These are phyloP conservation scores for Diaporthe destruens DNA, from an alignment of 2,329 filamentous ascomycete genomes.

Conservation along the genomic window DNA sequence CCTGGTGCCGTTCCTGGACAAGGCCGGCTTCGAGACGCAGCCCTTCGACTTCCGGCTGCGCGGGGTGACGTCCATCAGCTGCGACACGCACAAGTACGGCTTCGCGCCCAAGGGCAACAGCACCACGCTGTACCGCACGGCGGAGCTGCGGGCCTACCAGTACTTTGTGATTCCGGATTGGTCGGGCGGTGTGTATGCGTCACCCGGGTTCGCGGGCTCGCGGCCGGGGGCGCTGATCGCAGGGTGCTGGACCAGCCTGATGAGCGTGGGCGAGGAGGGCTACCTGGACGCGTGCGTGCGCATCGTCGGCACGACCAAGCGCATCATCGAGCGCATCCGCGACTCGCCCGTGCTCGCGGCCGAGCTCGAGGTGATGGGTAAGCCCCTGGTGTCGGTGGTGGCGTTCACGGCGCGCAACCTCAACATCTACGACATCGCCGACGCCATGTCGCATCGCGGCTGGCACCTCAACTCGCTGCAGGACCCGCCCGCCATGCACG, in stretches of 20 bases:
- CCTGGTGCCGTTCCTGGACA: conserved; percentile 89
- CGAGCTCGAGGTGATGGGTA: conserved; percentile 84
- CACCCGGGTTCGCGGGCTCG: conserved; percentile 90
- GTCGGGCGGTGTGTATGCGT: conserved; percentile 96
- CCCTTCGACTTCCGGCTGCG: conserved; percentile 94
- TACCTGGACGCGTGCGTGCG: conserved; percentile 89
- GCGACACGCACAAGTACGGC: conserved; percentile 99
- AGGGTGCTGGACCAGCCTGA: conserved; percentile 93
- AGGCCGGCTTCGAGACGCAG: conserved; percentile 90
- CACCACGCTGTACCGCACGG: conserved; percentile 88
- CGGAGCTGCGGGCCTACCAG: conserved; percentile 84
- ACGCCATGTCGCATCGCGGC: conserved; percentile 84
- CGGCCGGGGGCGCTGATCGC: conserved; percentile 94
- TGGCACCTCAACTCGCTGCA: conserved; percentile 98
- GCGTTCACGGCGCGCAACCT: conserved; percentile 88
- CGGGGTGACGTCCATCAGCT: conserved; percentile 94
- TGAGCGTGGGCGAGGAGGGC: conserved; percentile 87
- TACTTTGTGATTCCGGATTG: conserved; percentile 97
- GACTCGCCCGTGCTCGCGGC: conserved; percentile 75
- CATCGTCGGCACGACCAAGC: conserved; percentile 89
- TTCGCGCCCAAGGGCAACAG: conserved; percentile 99
- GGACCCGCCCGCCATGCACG: conserved; percentile 89
- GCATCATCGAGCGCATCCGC: conserved; percentile 80
- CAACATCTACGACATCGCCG: conserved; percentile 93
- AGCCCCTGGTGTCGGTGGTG: conserved; percentile 89